Conservation (phyloP, 345 rosid species). For the Acer negundo region DNA sequence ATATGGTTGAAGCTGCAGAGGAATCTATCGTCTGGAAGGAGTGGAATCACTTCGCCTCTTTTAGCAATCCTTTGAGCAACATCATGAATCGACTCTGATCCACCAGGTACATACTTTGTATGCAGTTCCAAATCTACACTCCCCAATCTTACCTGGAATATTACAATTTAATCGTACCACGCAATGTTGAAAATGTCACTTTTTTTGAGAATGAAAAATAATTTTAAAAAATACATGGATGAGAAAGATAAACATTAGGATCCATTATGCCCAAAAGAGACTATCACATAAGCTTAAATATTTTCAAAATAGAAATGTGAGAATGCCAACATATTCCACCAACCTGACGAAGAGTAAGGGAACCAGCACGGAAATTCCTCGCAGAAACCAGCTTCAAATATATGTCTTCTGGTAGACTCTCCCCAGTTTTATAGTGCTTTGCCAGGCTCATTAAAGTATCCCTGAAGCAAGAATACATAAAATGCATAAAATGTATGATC, state of each 20-base stretch:
- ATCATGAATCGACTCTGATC: conserved; percentile 71
- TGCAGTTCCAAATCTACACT: conserved; percentile 80
- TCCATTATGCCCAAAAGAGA: too few relatives aligned
- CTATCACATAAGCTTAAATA: background rate
- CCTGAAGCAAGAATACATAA: conserved; percentile 37
- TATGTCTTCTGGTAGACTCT: conserved; percentile 81
- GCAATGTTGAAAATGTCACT: background rate
- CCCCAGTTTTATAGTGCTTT: conserved; percentile 84
- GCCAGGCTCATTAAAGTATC: conserved; percentile 92
- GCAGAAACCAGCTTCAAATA: conserved; percentile 85
- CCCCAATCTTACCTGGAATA: conserved; percentile 66
- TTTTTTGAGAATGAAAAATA: background rate
- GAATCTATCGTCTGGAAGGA: conserved; percentile 77
- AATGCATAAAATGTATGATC: background rate
- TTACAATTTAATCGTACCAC: background rate
- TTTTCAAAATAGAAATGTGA: conserved; percentile 5
- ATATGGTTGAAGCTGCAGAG: conserved; percentile 85
- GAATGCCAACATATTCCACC: conserved; percentile 9
- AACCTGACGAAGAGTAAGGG: conserved; percentile 87
- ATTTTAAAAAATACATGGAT: background rate
- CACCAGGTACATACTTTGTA: conserved; percentile 65
- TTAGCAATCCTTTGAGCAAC: conserved; percentile 67
- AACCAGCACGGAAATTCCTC: conserved; percentile 86
- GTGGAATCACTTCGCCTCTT: conserved; percentile 73
- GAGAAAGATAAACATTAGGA: background rate